A percentile compares a stretch with the other conserved stretches of the same genome.
Evolutionary conservation across 225 moss, liverwort and hornwort genomes (phyloP).

Genomic region (Straminergon stramineum): DNA sequence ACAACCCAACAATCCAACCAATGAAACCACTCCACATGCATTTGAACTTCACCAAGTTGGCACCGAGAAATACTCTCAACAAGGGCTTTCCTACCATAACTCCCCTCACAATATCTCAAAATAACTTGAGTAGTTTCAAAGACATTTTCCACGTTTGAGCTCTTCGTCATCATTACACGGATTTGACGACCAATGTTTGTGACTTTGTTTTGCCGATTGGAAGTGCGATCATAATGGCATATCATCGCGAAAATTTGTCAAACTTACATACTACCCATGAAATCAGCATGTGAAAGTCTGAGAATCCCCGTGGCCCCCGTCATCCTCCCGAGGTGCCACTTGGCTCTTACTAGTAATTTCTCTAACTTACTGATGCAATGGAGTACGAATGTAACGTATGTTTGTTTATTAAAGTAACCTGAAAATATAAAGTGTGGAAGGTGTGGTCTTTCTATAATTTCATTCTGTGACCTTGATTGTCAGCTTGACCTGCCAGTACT

Average conservation of each 20-base stretch:
- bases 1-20: not conserved
- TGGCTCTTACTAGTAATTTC: not conserved
- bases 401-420: not conserved
- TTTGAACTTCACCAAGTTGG: not conserved
- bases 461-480: not conserved
- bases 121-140: not conserved
- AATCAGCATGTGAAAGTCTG: not conserved
- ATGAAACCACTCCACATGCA: rapidly evolving
- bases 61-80: rapidly evolving
- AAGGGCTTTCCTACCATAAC: no score
- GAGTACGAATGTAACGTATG: no score
- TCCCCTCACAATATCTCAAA: not conserved
- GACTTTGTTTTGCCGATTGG: not conserved
- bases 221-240: not conserved
- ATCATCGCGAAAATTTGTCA: not conserved
- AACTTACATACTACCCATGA: not conserved
- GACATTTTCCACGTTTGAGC: not conserved
- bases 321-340: not conserved
- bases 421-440: not conserved
- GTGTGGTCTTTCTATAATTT: not conserved
- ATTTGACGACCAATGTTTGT: not conserved
- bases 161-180: not conserved
- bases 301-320: rapidly evolving
- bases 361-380: not conserved
- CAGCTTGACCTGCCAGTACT: not conserved